These are phyloP conservation scores for Sporisorium iseilematis-ciliati DNA, from an alignment of 1,284 basidiomycete genomes.

Conservation along the genomic window DNA sequence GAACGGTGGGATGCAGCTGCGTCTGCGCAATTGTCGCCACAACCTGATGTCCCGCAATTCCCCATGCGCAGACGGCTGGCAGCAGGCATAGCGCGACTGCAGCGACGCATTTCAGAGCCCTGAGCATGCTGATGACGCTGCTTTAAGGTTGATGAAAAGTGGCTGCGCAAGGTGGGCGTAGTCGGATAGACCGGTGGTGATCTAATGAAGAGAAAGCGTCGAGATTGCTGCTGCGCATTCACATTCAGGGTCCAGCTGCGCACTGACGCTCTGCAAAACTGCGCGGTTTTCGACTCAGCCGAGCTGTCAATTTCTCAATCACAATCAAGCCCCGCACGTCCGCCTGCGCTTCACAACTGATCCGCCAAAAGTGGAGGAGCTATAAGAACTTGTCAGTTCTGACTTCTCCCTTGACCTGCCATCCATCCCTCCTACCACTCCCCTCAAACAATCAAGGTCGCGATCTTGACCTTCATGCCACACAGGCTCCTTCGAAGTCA, in stretches of 20 bases:
- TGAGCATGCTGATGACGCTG: slow-evolving; percentile 10
- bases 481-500: too few species aligned
- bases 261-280: background rate
- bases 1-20: slow-evolving; percentile 81
- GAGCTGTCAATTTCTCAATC: slow-evolving; percentile 12
- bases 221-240: background rate
- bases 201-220: slow-evolving; percentile 1
- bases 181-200: slow-evolving; percentile 9
- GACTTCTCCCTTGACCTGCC: too few species aligned
- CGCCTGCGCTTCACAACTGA: too few species aligned
- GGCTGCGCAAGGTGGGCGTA: slow-evolving; percentile 9
- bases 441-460: too few species aligned
- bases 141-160: background rate
- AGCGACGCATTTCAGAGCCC: background rate
- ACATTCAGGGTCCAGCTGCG: slow-evolving; percentile 22
- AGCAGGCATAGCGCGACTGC: slow-evolving; percentile 15
- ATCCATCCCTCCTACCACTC: too few species aligned
- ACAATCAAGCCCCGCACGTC: background rate
- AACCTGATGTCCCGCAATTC: slow-evolving; percentile 81
- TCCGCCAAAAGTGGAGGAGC: too few species aligned
- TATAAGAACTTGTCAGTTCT: too few species aligned
- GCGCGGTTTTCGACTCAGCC: slow-evolving; percentile 3
- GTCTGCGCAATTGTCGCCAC: slow-evolving; percentile 93
- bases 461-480: background rate
- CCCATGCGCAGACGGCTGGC: slow-evolving; percentile 59